These are phyloP conservation scores for Dothistroma septosporum DNA, from an alignment of 2,329 filamentous ascomycete genomes.

Conservation along the genomic window DNA sequence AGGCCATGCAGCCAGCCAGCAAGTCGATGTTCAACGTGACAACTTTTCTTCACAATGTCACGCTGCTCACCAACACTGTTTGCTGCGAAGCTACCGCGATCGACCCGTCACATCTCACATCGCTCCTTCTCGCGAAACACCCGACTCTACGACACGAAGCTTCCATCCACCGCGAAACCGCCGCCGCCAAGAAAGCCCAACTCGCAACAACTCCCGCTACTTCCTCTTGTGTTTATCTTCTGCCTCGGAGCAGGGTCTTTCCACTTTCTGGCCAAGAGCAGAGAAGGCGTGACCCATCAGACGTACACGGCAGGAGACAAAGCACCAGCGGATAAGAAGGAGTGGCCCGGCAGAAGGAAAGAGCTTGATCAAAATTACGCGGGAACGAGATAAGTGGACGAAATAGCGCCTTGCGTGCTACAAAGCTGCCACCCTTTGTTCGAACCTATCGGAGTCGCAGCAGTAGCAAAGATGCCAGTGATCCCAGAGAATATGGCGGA, in stretches of 20 bases:
- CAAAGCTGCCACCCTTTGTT: not conserved
- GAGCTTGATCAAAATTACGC: not conserved
- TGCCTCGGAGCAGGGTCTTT: slow-evolving; percentile 44
- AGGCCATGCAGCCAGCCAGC: not conserved
- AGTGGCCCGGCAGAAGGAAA: slow-evolving; percentile 25
- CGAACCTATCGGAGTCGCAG: not conserved
- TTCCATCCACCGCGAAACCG: not conserved
- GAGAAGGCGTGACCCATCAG: slow-evolving; percentile 31
- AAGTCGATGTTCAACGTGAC: not conserved
- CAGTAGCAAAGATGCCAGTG: slow-evolving; percentile 34
- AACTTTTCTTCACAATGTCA: not conserved
- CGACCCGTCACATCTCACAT: not conserved
- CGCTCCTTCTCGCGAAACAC: not conserved
- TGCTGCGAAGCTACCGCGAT: not conserved
- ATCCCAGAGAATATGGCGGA: slow-evolving; percentile 36
- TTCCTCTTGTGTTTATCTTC: slow-evolving; percentile 48
- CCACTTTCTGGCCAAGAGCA: slow-evolving; percentile 44
- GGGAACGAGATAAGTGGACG: not conserved
- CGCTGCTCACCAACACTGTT: not conserved
- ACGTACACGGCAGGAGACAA: slow-evolving; percentile 29
- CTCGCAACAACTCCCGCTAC: slow-evolving; percentile 40
- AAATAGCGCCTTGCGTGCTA: not conserved
- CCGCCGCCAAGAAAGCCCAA: slow-evolving; percentile 14
- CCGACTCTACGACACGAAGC: not conserved
- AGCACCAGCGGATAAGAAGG: slow-evolving; percentile 26